A percentile compares a stretch with the other conserved stretches of the same genome.
These are phyloP conservation scores for Ogataea nitratoaversa DNA, from an alignment of 805 yeast genomes.

Conservation along the genomic window DNA sequence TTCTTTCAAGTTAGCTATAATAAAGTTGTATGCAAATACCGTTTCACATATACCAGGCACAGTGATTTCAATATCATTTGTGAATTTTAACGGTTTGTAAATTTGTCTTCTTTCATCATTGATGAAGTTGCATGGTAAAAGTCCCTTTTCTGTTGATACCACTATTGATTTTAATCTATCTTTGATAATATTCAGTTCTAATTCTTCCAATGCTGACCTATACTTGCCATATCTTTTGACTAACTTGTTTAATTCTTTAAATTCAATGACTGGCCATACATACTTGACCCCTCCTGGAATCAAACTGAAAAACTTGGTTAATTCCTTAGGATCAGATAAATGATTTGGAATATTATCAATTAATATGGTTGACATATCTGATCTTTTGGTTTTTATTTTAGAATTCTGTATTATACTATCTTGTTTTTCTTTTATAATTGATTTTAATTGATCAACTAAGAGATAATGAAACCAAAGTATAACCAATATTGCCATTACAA, in stretches of 20 bases:
- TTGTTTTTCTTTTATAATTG: conserved; percentile 47
- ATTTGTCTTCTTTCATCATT: conserved; percentile 5
- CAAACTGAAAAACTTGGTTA: conserved; percentile 31
- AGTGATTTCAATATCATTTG: conserved; percentile 7
- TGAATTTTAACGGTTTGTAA: conserved; percentile 16
- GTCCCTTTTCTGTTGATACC: conserved; percentile 11
- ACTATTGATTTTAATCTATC: too few species aligned
- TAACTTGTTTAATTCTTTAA: conserved; percentile 31
- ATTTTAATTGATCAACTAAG: conserved; percentile 51
- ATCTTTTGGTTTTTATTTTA: conserved; percentile 15
- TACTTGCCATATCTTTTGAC: conserved; percentile 28
- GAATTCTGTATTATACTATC: conserved; percentile 31
- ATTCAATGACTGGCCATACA: conserved; percentile 57
- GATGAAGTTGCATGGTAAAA: too few species aligned
- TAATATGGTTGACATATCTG: conserved; percentile 30
- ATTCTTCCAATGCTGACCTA: conserved; percentile 35
- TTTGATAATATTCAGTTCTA: conserved; percentile 34
- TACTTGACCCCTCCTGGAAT: conserved; percentile 53
- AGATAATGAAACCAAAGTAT: conserved; percentile 54
- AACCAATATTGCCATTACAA: conserved; percentile 52
- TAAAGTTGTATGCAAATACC: conserved; percentile 16
- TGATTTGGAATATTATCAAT: conserved; percentile 42
- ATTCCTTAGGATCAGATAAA: conserved; percentile 23
- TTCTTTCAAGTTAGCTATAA: conserved; percentile 8
- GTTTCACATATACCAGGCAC: conserved; percentile 21